A percentile compares a stretch with the other conserved stretches of the same genome.
Conservation (phyloP, 2,329 filamentous ascomycete species). For the Cercospora janseana region DNA sequence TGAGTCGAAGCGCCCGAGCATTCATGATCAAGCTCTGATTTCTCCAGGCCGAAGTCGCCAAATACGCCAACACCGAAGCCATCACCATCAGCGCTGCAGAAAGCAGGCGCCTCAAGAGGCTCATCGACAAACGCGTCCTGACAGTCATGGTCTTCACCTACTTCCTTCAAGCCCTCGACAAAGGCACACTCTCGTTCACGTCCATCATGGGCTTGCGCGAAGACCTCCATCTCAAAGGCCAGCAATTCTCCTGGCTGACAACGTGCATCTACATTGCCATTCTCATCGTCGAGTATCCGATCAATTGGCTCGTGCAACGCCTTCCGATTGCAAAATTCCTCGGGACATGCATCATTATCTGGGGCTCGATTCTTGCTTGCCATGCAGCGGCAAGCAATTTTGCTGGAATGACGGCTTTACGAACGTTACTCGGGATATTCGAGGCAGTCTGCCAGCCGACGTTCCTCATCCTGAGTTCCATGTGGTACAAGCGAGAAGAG, state of each 20-base stretch:
- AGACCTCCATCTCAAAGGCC: conserved; percentile 45
- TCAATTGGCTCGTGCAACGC: conserved; percentile 61
- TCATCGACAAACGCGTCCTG: conserved; percentile 68
- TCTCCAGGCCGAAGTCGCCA: conserved; percentile 59
- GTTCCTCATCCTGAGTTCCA: conserved; percentile 64
- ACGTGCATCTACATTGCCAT: conserved; percentile 73
- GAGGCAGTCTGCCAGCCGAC: conserved; percentile 68
- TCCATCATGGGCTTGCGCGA: conserved; percentile 61
- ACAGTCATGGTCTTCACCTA: conserved; percentile 71
- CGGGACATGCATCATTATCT: conserved; percentile 61
- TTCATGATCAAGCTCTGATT: background rate
- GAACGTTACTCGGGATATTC: conserved; percentile 68
- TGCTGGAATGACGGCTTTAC: conserved; percentile 56
- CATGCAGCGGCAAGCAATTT: conserved; percentile 64
- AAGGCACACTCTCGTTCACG: conserved; percentile 62
- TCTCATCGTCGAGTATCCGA: conserved; percentile 69
- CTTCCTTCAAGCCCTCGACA: conserved; percentile 69
- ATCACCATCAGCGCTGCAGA: conserved; percentile 61
- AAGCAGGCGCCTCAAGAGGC: conserved; percentile 58
- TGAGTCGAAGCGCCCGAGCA: background rate
- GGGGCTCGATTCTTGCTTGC: conserved; percentile 60
- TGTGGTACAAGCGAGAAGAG: conserved; percentile 70
- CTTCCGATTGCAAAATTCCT: conserved; percentile 62
- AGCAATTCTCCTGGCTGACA: conserved; percentile 67
- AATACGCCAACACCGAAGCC: conserved; percentile 60